These are phyloP conservation scores for Erodium trifolium DNA, from an alignment of 441 rosid genomes.

Conservation along the genomic window DNA sequence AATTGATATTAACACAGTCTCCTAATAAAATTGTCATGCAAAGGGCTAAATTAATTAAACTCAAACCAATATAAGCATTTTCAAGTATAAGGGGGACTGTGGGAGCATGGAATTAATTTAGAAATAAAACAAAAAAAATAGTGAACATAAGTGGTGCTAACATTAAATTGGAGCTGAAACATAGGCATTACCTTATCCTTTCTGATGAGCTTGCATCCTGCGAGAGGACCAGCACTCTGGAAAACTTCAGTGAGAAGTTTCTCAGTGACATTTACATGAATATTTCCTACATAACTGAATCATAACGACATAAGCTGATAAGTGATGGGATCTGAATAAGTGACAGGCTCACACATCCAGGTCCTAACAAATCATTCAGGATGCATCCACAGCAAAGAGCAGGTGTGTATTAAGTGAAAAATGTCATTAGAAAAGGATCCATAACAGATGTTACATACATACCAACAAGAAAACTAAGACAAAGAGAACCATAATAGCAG, in stretches of 20 bases:
- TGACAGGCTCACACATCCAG: not conserved
- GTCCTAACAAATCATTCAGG: not conserved
- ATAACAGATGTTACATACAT: not conserved
- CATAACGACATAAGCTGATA: slow-evolving; percentile 22
- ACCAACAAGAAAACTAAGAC: slow-evolving; percentile 6
- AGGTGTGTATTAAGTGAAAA: not conserved
- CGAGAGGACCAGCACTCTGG: slow-evolving; percentile 90
- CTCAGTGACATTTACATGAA: slow-evolving; percentile 82
- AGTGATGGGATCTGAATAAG: slow-evolving; percentile 19
- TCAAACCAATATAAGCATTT: too few relatives aligned
- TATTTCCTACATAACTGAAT: slow-evolving; percentile 93
- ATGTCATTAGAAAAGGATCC: not conserved
- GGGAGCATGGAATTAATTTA: too few relatives aligned
- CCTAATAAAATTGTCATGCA: too few relatives aligned
- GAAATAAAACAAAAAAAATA: too few relatives aligned
- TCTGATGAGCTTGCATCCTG: slow-evolving; percentile 82
- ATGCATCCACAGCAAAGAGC: not conserved
- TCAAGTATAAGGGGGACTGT: too few relatives aligned
- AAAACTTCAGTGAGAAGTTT: slow-evolving; percentile 91
- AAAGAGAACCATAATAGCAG: too few relatives aligned
- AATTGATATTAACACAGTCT: too few relatives aligned
- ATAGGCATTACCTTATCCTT: slow-evolving; percentile 65
- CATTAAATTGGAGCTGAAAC: not conserved
- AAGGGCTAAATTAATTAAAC: too few relatives aligned
- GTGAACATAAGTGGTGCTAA: not conserved